Evolutionary conservation across 192 early-diverging fungal genomes (phyloP), one percentile per base, ranked within the genome.

Genomic region (Entomortierella beljakovae): DNA sequence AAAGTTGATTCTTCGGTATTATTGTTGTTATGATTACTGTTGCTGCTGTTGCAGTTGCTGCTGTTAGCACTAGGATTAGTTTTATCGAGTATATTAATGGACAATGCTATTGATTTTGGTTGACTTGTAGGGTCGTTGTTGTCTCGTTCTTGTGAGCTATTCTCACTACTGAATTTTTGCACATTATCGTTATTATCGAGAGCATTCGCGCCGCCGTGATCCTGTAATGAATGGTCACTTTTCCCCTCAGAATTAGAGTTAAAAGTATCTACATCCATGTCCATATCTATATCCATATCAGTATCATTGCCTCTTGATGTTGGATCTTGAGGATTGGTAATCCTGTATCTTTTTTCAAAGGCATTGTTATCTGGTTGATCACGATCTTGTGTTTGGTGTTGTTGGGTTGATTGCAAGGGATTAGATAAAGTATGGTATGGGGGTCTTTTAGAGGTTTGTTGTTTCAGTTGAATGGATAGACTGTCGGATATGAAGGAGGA

Each of bases 241-340:
- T n/a, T n/a, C n/a, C n/a, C n/a, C n/a, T n/a, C n/a, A n/a, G n/a
- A n/a, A n/a, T n/a, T n/a, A n/a, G n/a, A n/a, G n/a, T n/a, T n/a
- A n/a, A n/a, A n/a, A n/a, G n/a, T n/a, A n/a, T 54, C 60, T 16
- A 46, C 48, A 54, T 60, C 60, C 60, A 71, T 71, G 34, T 64
- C 54, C 42, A 71, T 64, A 37, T 64, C 61, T 25, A 38, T 20
- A 33, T 52, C 50, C 50, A 23, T 15, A 23, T 52, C 11, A 15
- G 16, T 52, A 7, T 33, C 16, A 34, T 57, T 31, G 3, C 6
- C 6, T 20, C 9, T 33, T 34, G 28, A 25, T 50, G 20, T 50
- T n/a, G 20, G 20, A 50, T 50, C 49, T 5, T 18, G 4, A 6
- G 7, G 10, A 33, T 31, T 18, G 9, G 48, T 25, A 18, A 23